Evolutionary conservation across 345 rosid genomes (phyloP), one percentile per base, ranked within the genome.

Genomic region (Trapa bicornis): DNA sequence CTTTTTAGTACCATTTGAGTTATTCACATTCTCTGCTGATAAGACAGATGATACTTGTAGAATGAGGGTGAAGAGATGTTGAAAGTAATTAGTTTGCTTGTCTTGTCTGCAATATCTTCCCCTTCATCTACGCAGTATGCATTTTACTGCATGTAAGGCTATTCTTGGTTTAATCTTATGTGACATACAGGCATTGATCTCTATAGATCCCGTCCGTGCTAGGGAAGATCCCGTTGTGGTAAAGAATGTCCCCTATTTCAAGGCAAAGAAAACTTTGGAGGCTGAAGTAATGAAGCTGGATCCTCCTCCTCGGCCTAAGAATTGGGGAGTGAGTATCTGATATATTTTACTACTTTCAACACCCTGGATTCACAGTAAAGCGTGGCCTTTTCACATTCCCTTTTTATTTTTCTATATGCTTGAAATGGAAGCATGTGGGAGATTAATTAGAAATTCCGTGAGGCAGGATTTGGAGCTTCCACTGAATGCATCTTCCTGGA

Each of bases 131-230:
- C 38, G 1, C 38, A 58, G 63, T 11, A 58, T 33, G 35, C 32
- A 8, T 32, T n/a, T 33, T 22, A 10, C 14, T 10, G 16, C 29
- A 22, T 50, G 22, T 58, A 32, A 29, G 37, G 10, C 0, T 10
- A 9, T 58, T 32, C 33, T 58, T 58, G 32, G 12, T 58, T 42
- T 42, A 14, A 65, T 16, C 67, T 41, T 32, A 17, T n/a, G 32
- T 65, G 52, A 64, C 73, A 72, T 52, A 66, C 85, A 92, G 96
- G 98, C 88, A 53, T 74, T 92, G 73, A 74, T 88, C 75, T 74
- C 93, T 77, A 69, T 92, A 65, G 96, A 92, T 84, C 98, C 96
- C 72, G 79, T 71, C 67, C 91, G 93, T 75, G 98, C 93, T 45
- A 80, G 80, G 71, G 89, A 89, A 32, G 98, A 89, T 79, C 89